These are phyloP conservation scores for Oropetium thomaeum DNA, from an alignment of 176 grass and related monocot species.

Conservation along the genomic window DNA sequence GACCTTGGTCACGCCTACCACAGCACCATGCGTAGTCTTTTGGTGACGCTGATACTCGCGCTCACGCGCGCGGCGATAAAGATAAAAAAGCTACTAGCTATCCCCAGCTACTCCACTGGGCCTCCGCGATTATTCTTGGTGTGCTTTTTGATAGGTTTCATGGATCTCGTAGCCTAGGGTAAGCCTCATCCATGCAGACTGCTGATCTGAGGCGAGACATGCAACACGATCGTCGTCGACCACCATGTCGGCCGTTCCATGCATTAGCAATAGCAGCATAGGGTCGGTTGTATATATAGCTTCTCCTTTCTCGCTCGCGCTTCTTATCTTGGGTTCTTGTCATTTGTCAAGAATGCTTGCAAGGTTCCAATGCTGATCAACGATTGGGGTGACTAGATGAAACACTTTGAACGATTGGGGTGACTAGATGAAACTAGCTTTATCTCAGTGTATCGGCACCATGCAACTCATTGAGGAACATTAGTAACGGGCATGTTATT, in stretches of 20 bases:
- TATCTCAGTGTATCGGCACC: too few species aligned
- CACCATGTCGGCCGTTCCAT: neutral
- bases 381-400: slow-evolving; percentile 46
- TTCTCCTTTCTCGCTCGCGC: neutral
- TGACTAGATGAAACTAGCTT: too few species aligned
- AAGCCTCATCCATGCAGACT: neutral
- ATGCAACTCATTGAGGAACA: too few species aligned
- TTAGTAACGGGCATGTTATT: too few species aligned
- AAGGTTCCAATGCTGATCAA: neutral
- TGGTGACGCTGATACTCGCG: too few species aligned
- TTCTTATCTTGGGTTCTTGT: neutral
- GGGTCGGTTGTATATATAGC: slow-evolving; percentile 17
- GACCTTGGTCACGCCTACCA: too few species aligned
- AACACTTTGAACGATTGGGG: too few species aligned
- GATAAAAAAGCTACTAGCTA: neutral
- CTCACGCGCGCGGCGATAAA: too few species aligned
- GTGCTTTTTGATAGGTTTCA: neutral
- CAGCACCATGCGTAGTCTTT: too few species aligned
- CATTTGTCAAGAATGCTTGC: neutral
- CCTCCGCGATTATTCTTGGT: neutral
- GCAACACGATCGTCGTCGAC: neutral
- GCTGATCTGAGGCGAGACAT: neutral
- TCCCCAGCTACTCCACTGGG: neutral
- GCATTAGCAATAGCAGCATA: neutral
- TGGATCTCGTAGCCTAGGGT: neutral